A percentile compares a stretch with the other conserved stretches of the same genome.
phyloP scores from a whole-genome alignment of 768 basidiomycete species.

The Phaffia australis region DNA sequence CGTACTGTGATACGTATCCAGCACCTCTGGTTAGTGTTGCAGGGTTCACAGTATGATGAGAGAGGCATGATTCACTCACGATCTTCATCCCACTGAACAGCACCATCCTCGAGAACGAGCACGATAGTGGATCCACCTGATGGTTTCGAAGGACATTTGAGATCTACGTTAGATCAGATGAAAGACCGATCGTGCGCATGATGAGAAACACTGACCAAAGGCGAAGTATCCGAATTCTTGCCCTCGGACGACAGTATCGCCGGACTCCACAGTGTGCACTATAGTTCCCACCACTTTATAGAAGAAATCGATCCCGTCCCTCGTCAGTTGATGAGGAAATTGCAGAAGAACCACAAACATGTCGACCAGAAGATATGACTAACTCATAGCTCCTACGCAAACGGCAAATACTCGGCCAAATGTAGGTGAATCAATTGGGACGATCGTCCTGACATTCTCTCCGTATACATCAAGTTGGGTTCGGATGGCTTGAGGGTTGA shows the following conservation, averaged over 20 bases:
- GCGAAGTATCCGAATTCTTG: constrained; percentile 92
- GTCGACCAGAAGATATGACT: constrained; percentile 14
- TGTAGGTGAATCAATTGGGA: constrained; percentile 76
- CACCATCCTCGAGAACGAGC: constrained; percentile 72
- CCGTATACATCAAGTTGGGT: constrained; percentile 43
- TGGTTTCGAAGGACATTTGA: constrained; percentile 23
- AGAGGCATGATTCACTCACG: constrained; percentile 51
- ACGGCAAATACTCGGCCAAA: constrained; percentile 90
- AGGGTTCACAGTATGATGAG: constrained; percentile 38
- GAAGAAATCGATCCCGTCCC: background rate
- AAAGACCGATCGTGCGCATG: background rate
- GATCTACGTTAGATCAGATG: background rate
- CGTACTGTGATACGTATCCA: background rate
- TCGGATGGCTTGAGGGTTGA: constrained; percentile 92
- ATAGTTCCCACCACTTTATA: constrained; percentile 62
- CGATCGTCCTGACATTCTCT: constrained; percentile 84
- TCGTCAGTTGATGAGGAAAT: background rate
- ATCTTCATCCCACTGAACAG: constrained; percentile 84
- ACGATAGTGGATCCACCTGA: constrained; percentile 87
- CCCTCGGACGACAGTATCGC: constrained; percentile 65
- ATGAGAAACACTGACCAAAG: constrained; percentile 53
- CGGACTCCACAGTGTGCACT: constrained; percentile 72
- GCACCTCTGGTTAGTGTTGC: background rate
- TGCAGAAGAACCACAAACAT: background rate
- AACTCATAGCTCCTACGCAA: constrained; percentile 40